These are phyloP conservation scores for Tolypocladium tropicale DNA, from an alignment of 2,329 filamentous ascomycete genomes.

Conservation along the genomic window DNA sequence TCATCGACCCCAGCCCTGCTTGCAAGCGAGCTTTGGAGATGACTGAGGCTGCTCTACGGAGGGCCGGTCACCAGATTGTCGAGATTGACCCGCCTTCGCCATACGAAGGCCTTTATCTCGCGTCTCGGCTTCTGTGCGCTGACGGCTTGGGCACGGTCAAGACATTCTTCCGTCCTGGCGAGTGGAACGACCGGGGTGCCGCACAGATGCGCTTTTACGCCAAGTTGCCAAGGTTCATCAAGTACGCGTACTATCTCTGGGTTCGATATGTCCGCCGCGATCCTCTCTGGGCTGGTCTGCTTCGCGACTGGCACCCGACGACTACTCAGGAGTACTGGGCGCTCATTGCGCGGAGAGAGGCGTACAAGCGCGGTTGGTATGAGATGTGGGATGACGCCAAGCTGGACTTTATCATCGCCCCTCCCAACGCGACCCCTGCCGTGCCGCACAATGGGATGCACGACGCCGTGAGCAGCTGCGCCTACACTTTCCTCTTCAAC, in stretches of 20 bases:
- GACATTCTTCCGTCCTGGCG: constrained; percentile 64
- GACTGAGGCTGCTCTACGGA: constrained; percentile 56
- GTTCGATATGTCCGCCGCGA: constrained; percentile 76
- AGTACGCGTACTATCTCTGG: constrained; percentile 82
- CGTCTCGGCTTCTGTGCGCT: constrained; percentile 69
- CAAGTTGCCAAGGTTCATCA: constrained; percentile 60
- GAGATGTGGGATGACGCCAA: constrained; percentile 70
- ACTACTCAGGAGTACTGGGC: constrained; percentile 73
- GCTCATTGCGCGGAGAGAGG: constrained; percentile 65
- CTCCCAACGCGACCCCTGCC: constrained; percentile 85
- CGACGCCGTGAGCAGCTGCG: constrained; percentile 75
- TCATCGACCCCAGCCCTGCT: constrained; percentile 79
- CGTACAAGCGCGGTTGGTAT: constrained; percentile 69
- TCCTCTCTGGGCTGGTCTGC: constrained; percentile 64
- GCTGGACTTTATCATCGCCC: constrained; percentile 70
- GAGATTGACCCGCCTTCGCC: constrained; percentile 55
- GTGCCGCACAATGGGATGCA: constrained; percentile 81
- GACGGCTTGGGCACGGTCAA: constrained; percentile 77
- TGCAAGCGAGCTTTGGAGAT: constrained; percentile 67
- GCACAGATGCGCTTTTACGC: constrained; percentile 66
- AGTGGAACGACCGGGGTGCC: constrained; percentile 71
- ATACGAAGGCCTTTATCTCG: constrained; percentile 66
- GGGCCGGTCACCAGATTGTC: constrained; percentile 66
- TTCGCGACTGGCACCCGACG: constrained; percentile 65
- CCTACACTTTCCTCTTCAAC: constrained; percentile 92